Evolutionary conservation across 495 filamentous ascomycete species (phyloP).

Genomic region (Penicillium pancosmium): DNA sequence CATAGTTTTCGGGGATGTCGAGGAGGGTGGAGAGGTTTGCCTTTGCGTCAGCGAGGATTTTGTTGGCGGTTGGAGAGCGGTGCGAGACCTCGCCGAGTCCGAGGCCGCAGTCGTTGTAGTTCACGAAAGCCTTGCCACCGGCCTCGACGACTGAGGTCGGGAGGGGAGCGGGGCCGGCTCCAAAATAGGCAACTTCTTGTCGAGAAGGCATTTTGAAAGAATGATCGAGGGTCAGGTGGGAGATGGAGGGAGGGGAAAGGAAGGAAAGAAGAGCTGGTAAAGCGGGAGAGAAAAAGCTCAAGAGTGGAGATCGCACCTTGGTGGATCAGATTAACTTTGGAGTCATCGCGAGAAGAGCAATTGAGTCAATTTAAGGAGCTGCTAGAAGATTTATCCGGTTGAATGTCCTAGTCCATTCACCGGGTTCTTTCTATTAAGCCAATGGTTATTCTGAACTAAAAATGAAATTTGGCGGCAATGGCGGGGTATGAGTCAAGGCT

Average conservation of each 20-base stretch:
- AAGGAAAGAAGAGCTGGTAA: slow-evolving; percentile 6
- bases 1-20: slow-evolving; percentile 75
- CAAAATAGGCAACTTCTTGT: slow-evolving; percentile 75
- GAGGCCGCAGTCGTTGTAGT: slow-evolving; percentile 80
- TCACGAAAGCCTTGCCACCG: slow-evolving; percentile 74
- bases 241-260: not conserved
- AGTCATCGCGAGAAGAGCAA: slow-evolving; percentile 13
- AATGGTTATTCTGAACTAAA: slow-evolving; percentile 2
- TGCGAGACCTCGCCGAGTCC: slow-evolving; percentile 81
- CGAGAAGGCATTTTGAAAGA: slow-evolving; percentile 35
- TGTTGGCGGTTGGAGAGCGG: slow-evolving; percentile 73
- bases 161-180: slow-evolving; percentile 82
- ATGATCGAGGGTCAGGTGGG: not conserved
- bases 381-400: not conserved
- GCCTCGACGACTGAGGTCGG: slow-evolving; percentile 75
- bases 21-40: slow-evolving; percentile 67
- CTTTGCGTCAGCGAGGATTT: slow-evolving; percentile 68
- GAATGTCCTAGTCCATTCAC: slow-evolving; percentile 8
- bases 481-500: slow-evolving; percentile 27
- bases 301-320: slow-evolving; percentile 20
- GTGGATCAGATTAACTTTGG: slow-evolving; percentile 28
- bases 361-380: slow-evolving; percentile 2
- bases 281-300: slow-evolving; percentile 23
- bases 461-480: slow-evolving; percentile 12
- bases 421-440: slow-evolving; percentile 2